A percentile compares a stretch with the other conserved stretches of the same genome.
Evolutionary conservation across 1,139 yeast genomes (phyloP).

Genomic region (Meyerozyma sp.): DNA sequence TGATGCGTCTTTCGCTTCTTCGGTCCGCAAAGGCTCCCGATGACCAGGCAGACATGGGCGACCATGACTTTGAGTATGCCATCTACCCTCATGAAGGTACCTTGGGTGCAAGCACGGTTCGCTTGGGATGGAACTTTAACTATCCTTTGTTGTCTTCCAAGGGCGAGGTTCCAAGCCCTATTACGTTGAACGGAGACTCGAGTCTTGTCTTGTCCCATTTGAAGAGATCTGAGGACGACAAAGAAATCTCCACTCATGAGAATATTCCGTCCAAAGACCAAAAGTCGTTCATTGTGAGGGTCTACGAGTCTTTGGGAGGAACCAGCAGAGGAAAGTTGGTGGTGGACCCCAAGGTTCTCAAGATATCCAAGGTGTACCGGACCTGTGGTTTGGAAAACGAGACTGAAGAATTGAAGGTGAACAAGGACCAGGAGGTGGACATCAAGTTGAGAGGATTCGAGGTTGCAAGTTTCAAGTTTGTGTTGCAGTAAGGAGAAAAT

Average conservation of each 20-base stretch:
- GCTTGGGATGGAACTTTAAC: slow-evolving; percentile 77
- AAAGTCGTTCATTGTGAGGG: slow-evolving; percentile 61
- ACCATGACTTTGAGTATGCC: slow-evolving; percentile 78
- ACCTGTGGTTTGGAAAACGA: slow-evolving; percentile 74
- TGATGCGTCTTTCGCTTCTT: slow-evolving; percentile 75
- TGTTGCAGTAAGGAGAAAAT: slow-evolving; percentile 18
- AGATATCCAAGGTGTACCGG: slow-evolving; percentile 47
- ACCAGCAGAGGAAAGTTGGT: slow-evolving; percentile 45
- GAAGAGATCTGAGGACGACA: slow-evolving; percentile 86
- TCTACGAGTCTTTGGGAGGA: slow-evolving; percentile 88
- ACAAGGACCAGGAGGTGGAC: slow-evolving; percentile 24
- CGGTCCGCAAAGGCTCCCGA: slow-evolving; percentile 91
- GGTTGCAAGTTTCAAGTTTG: slow-evolving; percentile 58
- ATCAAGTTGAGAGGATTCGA: slow-evolving; percentile 71
- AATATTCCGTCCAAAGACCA: slow-evolving; percentile 37
- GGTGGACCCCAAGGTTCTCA: slow-evolving; percentile 24
- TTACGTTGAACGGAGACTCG: slow-evolving; percentile 38
- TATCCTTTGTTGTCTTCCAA: slow-evolving; percentile 33
- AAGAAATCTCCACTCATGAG: slow-evolving; percentile 35
- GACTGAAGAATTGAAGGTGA: slow-evolving; percentile 15
- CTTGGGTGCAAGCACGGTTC: slow-evolving; percentile 59
- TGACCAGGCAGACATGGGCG: slow-evolving; percentile 90
- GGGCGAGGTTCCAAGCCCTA: slow-evolving; percentile 17
- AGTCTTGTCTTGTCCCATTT: slow-evolving; percentile 69
- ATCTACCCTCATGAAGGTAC: slow-evolving; percentile 74